Evolutionary conservation across 78 protist genomes (phyloP), one percentile per base, ranked within the genome.

Genomic region (Guillardia theta): DNA sequence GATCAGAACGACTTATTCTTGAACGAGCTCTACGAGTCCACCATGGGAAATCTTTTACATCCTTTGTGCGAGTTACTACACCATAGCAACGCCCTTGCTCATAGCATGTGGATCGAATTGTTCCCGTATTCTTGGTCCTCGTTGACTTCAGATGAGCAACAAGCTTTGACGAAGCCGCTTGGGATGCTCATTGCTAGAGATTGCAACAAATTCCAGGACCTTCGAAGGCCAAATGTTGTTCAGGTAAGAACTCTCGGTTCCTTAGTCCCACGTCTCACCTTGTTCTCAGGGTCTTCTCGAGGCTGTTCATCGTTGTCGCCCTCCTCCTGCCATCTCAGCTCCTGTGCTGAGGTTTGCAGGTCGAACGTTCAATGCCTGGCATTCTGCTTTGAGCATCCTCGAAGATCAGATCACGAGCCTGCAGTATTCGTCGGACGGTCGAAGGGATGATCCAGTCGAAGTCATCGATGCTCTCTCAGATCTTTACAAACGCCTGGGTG

Each of bases 361-460:
- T 36, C 88, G 88, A 45, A 43, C 70, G 21, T 96, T 47, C 96
- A 94, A 92, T 47, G 83, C 95, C 44, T 98, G 97, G 97, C 96
- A 92, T 54, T 21, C 50, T 0, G 93, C 96, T 22, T 44, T 96
- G 2, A 44, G 62, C 30, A 33, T 95, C 53, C 76, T 97, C 19
- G 97, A 97, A 58, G 87, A n/a, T 18, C 64, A 37, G 27, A 80
- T 80, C 53, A 37, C 45, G 18, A 24, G 30, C 44, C 46, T 80
- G 90, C 36, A 12, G 53, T n/a, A 44, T 33, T 15, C 45, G 37
- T 39, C 53, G 30, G 90, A 80, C 50, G 90, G 90, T 30, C 45
- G 90, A 12, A 80, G 45, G 4, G 48, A 80, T 30, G 46, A 44
- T 33, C 33, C 44, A 33, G 33, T 41, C 50, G 33, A 62, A 53